These are phyloP conservation scores for Dipteronia sinensis DNA, from an alignment of 345 rosid genomes.

Conservation along the genomic window DNA sequence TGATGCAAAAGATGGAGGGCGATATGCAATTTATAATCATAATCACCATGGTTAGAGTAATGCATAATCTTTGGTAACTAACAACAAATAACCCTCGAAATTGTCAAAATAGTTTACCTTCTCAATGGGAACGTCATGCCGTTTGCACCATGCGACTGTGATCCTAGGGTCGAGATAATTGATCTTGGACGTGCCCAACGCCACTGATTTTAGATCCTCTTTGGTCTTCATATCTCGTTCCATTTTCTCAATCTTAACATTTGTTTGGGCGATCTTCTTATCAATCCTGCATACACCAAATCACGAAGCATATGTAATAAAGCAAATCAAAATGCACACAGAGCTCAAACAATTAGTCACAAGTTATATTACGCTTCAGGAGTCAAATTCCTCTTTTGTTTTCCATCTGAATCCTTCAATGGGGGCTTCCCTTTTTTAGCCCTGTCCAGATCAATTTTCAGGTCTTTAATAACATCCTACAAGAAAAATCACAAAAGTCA, in stretches of 20 bases:
- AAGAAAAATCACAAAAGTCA: constrained; percentile 23
- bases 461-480: constrained; percentile 66
- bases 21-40: too few species aligned
- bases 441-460: constrained; percentile 72
- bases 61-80: neutral
- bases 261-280: constrained; percentile 69
- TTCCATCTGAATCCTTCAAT: constrained; percentile 78
- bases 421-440: constrained; percentile 94
- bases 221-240: constrained; percentile 69
- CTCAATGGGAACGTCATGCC: constrained; percentile 96
- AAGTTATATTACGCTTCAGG: constrained; percentile 74
- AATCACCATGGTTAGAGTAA: neutral
- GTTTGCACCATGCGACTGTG: constrained; percentile 98
- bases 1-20: neutral
- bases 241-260: constrained; percentile 72
- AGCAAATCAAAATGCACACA: constrained; percentile 4
- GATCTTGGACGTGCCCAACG: constrained; percentile 93
- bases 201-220: constrained; percentile 92
- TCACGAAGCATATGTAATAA: constrained; percentile 6
- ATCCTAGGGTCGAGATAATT: constrained; percentile 97
- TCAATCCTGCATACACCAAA: constrained; percentile 51
- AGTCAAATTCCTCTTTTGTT: constrained; percentile 69
- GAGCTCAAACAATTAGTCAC: constrained; percentile 6
- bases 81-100: neutral
- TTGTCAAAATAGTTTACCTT: constrained; percentile 57